Evolutionary conservation across 768 basidiomycete genomes (phyloP).

Genomic region (Mycena sanguinolenta): DNA sequence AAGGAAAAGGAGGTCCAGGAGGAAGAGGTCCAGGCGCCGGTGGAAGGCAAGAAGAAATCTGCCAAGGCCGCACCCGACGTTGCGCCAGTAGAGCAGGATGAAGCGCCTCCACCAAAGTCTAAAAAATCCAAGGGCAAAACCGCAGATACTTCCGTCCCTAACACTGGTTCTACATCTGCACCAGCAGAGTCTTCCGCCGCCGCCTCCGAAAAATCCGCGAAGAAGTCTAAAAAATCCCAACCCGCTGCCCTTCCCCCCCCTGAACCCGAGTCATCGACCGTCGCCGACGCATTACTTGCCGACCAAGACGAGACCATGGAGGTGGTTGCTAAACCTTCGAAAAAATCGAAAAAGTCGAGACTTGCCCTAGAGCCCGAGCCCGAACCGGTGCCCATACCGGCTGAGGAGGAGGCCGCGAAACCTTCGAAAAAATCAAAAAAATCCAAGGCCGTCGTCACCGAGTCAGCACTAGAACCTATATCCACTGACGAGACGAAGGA

Average conservation of each 20-base stretch:
- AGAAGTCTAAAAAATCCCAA: conserved; percentile 23
- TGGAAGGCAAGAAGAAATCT: conserved; percentile 32
- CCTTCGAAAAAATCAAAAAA: conserved; percentile 39
- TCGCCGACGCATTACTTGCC: conserved; percentile 4
- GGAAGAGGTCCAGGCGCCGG: conserved; percentile 19
- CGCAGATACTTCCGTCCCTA: conserved; percentile 5
- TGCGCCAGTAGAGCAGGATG: neutral
- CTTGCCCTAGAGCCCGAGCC: neutral
- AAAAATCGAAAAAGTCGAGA: conserved; percentile 39
- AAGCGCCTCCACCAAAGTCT: conserved; percentile 29
- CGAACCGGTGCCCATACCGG: conserved; percentile 8
- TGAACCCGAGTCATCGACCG: conserved; percentile 18
- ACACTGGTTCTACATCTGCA: neutral
- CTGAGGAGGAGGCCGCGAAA: conserved; percentile 39
- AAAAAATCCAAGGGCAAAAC: conserved; percentile 28
- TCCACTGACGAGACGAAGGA: too few species aligned
- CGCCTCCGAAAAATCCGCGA: conserved; percentile 5
- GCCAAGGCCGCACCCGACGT: conserved; percentile 20
- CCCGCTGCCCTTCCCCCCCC: neutral
- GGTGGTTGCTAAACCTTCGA: conserved; percentile 23
- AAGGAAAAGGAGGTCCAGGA: conserved; percentile 41
- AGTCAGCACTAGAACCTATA: conserved; percentile 9
- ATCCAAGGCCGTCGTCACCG: neutral
- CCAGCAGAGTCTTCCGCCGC: conserved; percentile 8
- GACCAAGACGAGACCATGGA: conserved; percentile 37